Evolutionary conservation across 1,284 basidiomycete species (phyloP).

Genomic region (Macrocybe sp.): DNA sequence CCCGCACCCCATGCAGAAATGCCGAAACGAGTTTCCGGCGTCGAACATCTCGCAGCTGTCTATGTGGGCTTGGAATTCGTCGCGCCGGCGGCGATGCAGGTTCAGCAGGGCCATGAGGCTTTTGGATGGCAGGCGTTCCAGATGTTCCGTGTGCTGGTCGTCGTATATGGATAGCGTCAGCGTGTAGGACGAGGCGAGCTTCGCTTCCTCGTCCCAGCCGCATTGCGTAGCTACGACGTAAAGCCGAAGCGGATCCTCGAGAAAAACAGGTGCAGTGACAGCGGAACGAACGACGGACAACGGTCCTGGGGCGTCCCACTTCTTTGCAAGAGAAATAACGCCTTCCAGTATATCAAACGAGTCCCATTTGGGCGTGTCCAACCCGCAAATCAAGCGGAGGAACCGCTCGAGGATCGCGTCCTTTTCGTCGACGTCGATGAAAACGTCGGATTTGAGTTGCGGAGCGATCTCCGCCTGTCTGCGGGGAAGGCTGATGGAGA

Average conservation of each 20-base stretch:
- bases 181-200: conserved; percentile 29
- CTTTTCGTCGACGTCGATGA: conserved; percentile 8
- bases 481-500: too few relatives aligned
- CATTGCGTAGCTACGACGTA: conserved; percentile 35
- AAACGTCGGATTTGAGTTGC: neutral
- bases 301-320: conserved; percentile 35
- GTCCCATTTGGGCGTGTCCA: conserved; percentile 28
- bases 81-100: conserved; percentile 27
- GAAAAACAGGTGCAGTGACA: conserved; percentile 31
- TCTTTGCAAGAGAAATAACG: conserved; percentile 29
- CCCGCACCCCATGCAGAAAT: conserved; percentile 23
- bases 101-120: conserved; percentile 26
- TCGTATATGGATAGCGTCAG: conserved; percentile 25
- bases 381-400: conserved; percentile 32
- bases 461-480: neutral
- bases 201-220: conserved; percentile 35
- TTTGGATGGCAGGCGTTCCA: conserved; percentile 23
- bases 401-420: conserved; percentile 27
- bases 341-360: conserved; percentile 31
- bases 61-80: conserved; percentile 24
- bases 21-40: conserved; percentile 22
- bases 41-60: conserved; percentile 25
- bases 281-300: conserved; percentile 32
- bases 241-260: conserved; percentile 30
- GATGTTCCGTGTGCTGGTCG: conserved; percentile 18